Base-by-base conservation (phyloP, 345 rosid species). In the Alliaria petiolata region DNA sequence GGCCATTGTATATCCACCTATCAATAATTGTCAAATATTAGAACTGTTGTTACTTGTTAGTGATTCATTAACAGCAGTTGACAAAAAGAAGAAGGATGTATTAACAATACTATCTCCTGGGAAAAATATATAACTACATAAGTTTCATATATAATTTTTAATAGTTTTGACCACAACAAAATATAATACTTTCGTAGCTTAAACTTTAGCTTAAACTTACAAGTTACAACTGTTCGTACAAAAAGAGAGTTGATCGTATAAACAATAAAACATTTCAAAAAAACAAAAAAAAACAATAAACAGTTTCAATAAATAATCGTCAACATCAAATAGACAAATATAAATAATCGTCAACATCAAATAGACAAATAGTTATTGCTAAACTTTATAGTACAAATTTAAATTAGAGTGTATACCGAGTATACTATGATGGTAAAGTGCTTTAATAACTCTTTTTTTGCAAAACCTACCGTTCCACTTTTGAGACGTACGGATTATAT, bases 1-100 rank as follows among this genome's bases (percentile, higher is more conserved):
- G 5, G 15, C 12, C 43, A 8, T 67, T 33, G 87, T 56, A 56
- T 34, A 69, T 54, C 85, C 72, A 67, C 54, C 72, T 67, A 52
- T 19, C 44, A 19, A 14, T 14, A 54, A 3, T 14, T 14, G 14
- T 33, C 17, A 55, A 7, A 33, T 19, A 38, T 54, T 34, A 62
- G 0, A 36, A 50, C 15, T 8, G 13, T 8, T 46, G 25, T n/a
- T n/a, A n/a, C n/a, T n/a, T n/a, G n/a, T 46, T 16, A 16, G 16
- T 3, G 25, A 44, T 7, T 4, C 7, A 7, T 43, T 44, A 36
- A 15, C 49, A 44, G 15, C 7, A 44, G 7, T 5, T 38, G 13
- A 35, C 42, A 3, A 8, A 36, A 10, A 10, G 31, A 36, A 50
- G 17, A 28, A 15, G 4, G 10, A 31, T 54, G 4, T 30, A 8